phyloP scores from a whole-genome alignment of 2,329 filamentous ascomycete species.

The Aureobasidium namibiae region DNA sequence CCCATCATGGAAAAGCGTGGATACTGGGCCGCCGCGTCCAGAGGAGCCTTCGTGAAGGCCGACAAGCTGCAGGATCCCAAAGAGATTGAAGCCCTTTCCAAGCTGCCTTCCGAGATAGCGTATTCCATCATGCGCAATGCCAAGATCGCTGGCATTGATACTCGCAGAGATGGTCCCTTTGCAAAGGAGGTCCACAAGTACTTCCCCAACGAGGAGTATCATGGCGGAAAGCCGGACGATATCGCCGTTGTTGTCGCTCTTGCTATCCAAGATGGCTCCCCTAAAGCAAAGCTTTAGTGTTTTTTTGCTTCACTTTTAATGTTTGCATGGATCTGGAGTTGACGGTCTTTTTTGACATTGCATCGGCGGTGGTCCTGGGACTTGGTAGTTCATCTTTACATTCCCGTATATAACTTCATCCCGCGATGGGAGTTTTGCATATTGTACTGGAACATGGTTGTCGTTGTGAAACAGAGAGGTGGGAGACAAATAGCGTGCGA shows the following conservation, averaged over 20 bases:
- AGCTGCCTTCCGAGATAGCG: slow-evolving; percentile 63
- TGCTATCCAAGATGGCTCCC: slow-evolving; percentile 54
- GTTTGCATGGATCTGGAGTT: slow-evolving; percentile 1
- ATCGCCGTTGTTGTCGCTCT: slow-evolving; percentile 80
- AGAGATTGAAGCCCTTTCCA: not conserved
- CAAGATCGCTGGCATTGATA: slow-evolving; percentile 75
- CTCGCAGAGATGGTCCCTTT: slow-evolving; percentile 80
- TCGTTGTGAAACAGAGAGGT: too few species aligned
- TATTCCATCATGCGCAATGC: slow-evolving; percentile 72
- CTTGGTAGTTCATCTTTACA: not conserved
- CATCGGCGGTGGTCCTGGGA: not conserved
- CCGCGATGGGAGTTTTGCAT: not conserved
- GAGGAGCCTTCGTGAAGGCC: slow-evolving; percentile 7
- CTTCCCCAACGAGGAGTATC: slow-evolving; percentile 79
- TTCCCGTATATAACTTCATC: not conserved
- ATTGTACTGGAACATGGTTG: not conserved
- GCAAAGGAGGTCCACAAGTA: slow-evolving; percentile 86
- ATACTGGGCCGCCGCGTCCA: slow-evolving; percentile 21
- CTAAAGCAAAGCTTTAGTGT: slow-evolving; percentile 12
- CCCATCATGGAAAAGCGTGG: slow-evolving; percentile 52
- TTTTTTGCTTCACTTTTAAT: not conserved
- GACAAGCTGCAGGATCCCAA: slow-evolving; percentile 5
- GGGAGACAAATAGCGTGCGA: too few species aligned
- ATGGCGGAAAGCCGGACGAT: slow-evolving; percentile 90
- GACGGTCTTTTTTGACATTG: not conserved